A percentile compares a stretch with the other conserved stretches of the same genome.
Conservation (phyloP, 768 basidiomycete genomes). For the Lactifluus subvellereus region DNA sequence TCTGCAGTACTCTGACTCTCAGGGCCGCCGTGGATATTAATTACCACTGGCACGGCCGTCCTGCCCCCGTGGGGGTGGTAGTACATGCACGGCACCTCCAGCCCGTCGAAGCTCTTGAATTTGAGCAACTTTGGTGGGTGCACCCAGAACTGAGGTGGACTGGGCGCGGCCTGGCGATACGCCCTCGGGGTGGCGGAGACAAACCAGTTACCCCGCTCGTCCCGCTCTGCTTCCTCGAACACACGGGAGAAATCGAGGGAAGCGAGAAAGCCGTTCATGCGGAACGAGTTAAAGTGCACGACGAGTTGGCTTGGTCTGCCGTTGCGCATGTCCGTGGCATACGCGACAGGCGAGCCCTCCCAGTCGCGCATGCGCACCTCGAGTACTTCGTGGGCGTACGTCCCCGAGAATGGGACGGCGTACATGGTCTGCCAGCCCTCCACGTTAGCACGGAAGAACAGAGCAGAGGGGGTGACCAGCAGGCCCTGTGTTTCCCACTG, state of each 20-base stretch:
- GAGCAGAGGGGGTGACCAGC: slow-evolving; percentile 16
- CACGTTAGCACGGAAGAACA: slow-evolving; percentile 36
- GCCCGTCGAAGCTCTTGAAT: slow-evolving; percentile 39
- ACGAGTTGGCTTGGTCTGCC: slow-evolving; percentile 33
- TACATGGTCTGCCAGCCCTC: slow-evolving; percentile 34
- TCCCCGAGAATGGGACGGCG: slow-evolving; percentile 24
- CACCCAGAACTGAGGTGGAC: slow-evolving; percentile 27
- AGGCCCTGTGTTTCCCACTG: slow-evolving; percentile 32
- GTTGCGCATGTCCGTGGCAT: slow-evolving; percentile 32
- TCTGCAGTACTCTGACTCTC: slow-evolving; percentile 34
- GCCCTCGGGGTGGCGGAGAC: slow-evolving; percentile 29
- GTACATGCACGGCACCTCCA: slow-evolving; percentile 39
- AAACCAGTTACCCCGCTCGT: slow-evolving; percentile 28
- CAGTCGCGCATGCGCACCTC: slow-evolving; percentile 22
- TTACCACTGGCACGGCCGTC: slow-evolving; percentile 31
- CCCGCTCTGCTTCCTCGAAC: slow-evolving; percentile 24
- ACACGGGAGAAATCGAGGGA: slow-evolving; percentile 30
- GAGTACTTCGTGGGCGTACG: slow-evolving; percentile 28
- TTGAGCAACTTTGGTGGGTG: slow-evolving; percentile 33
- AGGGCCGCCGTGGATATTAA: slow-evolving; percentile 40
- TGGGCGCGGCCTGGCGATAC: slow-evolving; percentile 34
- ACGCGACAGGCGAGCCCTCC: slow-evolving; percentile 28
- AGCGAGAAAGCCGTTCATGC: slow-evolving; percentile 31
- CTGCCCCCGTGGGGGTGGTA: slow-evolving; percentile 34
- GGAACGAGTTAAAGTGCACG: slow-evolving; percentile 32